Evolutionary conservation across 2,329 filamentous ascomycete species (phyloP).

Genomic region (Stagonosporopsis tanaceti): DNA sequence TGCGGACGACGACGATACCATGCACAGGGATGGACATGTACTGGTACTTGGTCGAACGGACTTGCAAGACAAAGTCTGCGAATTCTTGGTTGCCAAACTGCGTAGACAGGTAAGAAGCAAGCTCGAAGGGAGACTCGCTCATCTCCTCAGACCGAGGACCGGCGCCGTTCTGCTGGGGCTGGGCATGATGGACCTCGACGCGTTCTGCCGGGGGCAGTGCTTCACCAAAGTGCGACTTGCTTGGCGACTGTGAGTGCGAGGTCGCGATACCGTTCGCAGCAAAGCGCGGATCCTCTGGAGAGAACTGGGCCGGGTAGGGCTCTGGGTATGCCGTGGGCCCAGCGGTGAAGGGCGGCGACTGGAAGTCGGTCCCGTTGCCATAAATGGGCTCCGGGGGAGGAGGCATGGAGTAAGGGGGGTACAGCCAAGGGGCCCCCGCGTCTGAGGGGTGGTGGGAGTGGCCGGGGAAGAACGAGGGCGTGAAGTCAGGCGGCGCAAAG

Average conservation of each 20-base stretch:
- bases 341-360: conserved; percentile 28
- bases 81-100: conserved; percentile 48
- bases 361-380: conserved; percentile 35
- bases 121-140: conserved; percentile 39
- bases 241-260: conserved; percentile 47
- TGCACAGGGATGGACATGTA: conserved; percentile 47
- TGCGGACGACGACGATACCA: conserved; percentile 46
- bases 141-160: conserved; percentile 25
- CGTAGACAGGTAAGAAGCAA: conserved; percentile 43
- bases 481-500: conserved; percentile 40
- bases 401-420: conserved; percentile 39
- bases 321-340: conserved; percentile 30
- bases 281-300: conserved; percentile 26
- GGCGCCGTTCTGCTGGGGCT: conserved; percentile 30
- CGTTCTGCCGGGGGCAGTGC: conserved; percentile 29
- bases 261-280: conserved; percentile 37
- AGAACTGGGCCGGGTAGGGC: conserved; percentile 30
- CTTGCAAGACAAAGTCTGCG: conserved; percentile 48
- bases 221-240: conserved; percentile 40
- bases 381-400: conserved; percentile 37
- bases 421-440: conserved; percentile 41
- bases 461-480: conserved; percentile 41
- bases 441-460: conserved; percentile 49
- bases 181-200: conserved; percentile 29
- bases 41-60: conserved; percentile 39